Conservation (phyloP, 108 stramenopile species). For the Asterionellopsis glacialis region DNA sequence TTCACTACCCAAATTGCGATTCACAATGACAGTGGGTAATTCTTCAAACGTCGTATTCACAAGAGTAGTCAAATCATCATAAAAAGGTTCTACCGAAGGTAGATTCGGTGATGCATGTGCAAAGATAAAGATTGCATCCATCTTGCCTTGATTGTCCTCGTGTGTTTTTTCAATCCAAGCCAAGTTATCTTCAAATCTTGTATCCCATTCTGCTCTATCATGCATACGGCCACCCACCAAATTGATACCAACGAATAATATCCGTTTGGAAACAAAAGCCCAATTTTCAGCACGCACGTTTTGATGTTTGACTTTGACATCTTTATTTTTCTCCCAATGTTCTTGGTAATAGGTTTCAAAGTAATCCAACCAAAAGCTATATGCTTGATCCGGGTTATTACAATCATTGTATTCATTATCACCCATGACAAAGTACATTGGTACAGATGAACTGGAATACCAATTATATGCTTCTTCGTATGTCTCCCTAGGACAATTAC, state of each 20-base stretch:
- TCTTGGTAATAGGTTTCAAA: slow-evolving; percentile 10
- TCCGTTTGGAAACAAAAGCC: slow-evolving; percentile 34
- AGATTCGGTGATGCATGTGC: slow-evolving; percentile 35
- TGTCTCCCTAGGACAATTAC: slow-evolving; percentile 17
- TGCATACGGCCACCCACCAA: slow-evolving; percentile 40
- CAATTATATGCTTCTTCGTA: slow-evolving; percentile 14
- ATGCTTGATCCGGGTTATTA: slow-evolving; percentile 27
- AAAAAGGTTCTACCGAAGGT: slow-evolving; percentile 19
- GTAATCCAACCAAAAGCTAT: slow-evolving; percentile 26
- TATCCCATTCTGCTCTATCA: slow-evolving; percentile 30
- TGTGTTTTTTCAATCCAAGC: slow-evolving; percentile 31
- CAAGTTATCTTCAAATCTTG: slow-evolving; percentile 22
- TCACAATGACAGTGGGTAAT: slow-evolving; percentile 19
- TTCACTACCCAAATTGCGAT: slow-evolving; percentile 30
- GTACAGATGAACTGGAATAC: slow-evolving; percentile 23
- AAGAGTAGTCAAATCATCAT: neutral
- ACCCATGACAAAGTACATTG: slow-evolving; percentile 44
- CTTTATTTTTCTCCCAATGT: slow-evolving; percentile 15
- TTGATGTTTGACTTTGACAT: slow-evolving; percentile 5
- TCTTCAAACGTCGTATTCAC: slow-evolving; percentile 11
- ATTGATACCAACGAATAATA: slow-evolving; percentile 58
- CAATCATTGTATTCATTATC: slow-evolving; percentile 49
- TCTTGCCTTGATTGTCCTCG: neutral
- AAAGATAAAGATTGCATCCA: slow-evolving; percentile 26
- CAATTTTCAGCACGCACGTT: slow-evolving; percentile 41